Evolutionary conservation across 192 early-diverging fungal species (phyloP), one percentile per base, ranked within the genome.

Genomic region (Backusella australiensis): DNA sequence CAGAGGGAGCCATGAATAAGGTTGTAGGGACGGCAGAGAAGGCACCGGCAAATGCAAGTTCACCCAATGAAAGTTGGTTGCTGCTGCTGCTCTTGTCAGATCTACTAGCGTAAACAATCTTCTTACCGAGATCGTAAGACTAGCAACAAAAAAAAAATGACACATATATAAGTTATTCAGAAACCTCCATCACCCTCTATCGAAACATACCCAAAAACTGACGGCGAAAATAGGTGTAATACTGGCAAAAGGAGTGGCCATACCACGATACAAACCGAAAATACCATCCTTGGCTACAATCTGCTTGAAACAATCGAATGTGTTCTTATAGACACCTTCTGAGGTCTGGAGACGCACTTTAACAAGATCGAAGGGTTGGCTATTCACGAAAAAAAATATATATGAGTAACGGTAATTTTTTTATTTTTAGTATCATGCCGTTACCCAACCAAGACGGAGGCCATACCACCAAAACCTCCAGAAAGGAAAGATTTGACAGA

Each of bases 1-100:
- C 97, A 85, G 93, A 94, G 44, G 97, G 97, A 29, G 94, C 92
- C 90, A 97, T 97, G 71, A 98, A 83, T 66, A 96, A 87, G 14
- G 96, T 97, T 21, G 95, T 96, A n/a, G 96, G 95, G 41, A 94
- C 91, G 44, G 97, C 98, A 6, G 96, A 98, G 87, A 98, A 95
- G 23, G 89, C 95, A 77, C 98, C 96, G 34, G 97, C 97, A 80
- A 94, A 88, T 49, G 93, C 89, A 72, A 90, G 91, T 81, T 98
- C 95, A 79, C 82, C 77, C 78, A 93, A 84, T 69, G 88, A 89
- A 38, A 97, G 87, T 49, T 82, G 75, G 19, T 88, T 80, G 72
- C 85, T 84, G 2, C 21, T 29, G 56, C 14, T 63, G 23, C 80
- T 78, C 68, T 76, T 76, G 32, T 77, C 76, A 21, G 76, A 44